Base-by-base conservation (phyloP, 345 rosid genomes). In the Lepidium didymum region DNA sequence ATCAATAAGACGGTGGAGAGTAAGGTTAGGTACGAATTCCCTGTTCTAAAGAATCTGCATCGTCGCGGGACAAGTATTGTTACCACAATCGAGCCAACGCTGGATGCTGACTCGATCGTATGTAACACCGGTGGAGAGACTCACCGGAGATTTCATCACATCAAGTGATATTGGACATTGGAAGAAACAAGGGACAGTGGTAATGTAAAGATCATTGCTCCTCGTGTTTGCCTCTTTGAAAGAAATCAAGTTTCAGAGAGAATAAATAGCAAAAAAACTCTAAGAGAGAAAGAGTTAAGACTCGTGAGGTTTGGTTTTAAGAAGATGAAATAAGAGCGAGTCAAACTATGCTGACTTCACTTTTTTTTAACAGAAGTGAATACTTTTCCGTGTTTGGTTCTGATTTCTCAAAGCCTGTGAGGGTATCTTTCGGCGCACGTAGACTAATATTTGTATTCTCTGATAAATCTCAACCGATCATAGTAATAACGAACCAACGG, bases 51-150 rank as follows among this genome's bases (percentile, higher is more conserved):
- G 96, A 18, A 86, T 81, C 76, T 92, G 98, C 98, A 92, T 92
- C 67, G 98, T 90, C 49, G 93, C 91, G 8, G 97, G 98, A 68
- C 96, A 92, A 2, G 93, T 92, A 64, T 88, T 88, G 67, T 90
- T 81, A 25, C 98, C 97, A 73, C 81, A 67, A 70, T 90, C 96
- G 41, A 93, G 83, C 98, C 98, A 93, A 37, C 85, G 85, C 44
- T 90, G 91, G 81, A 90, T 93, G 79, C 89, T 84, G 57, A 84
- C 76, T 15, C 96, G 89, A 77, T 93, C 98, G 77, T 93, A 90
- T 10, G 98, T 93, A n/a, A 93, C 89, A 27, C 98, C 97, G 15
- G 97, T 93, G 79, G 82, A 87, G 11, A 93, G 86, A 77, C 94
- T 93, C 31, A 88, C 97, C 3, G 98, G 98, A 0, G 98, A 90